phyloP scores from a whole-genome alignment of 192 early-diverging fungal species.

The Globomyces pollinis-pini region DNA sequence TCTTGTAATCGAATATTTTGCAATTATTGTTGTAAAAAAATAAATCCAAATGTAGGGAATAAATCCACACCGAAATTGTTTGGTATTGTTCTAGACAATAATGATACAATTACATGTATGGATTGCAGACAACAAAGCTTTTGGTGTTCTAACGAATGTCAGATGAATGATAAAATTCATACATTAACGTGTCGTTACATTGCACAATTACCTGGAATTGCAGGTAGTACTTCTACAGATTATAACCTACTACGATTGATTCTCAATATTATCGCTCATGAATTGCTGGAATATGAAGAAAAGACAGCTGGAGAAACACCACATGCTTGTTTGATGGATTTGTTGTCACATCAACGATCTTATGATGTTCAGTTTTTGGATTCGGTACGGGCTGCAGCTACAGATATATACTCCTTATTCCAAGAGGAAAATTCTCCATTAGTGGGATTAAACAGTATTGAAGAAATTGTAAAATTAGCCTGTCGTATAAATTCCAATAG shows the following conservation, averaged over 20 bases:
- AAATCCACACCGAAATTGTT: not conserved
- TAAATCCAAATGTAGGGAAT: not conserved
- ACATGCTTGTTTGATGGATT: constrained; percentile 13
- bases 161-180: constrained; percentile 24
- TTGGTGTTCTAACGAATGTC: constrained; percentile 54
- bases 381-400: constrained; percentile 16
- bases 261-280: constrained; percentile 14
- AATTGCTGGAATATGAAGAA: not conserved
- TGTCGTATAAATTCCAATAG: constrained; percentile 62
- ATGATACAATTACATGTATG: constrained; percentile 8
- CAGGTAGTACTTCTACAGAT: constrained; percentile 19
- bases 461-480: constrained; percentile 40
- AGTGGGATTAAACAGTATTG: constrained; percentile 9
- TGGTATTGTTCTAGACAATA: not conserved
- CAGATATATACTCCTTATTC: constrained; percentile 11
- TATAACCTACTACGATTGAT: constrained; percentile 26
- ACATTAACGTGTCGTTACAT: constrained; percentile 19
- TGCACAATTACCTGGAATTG: constrained; percentile 25
- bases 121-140: constrained; percentile 18
- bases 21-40: not conserved
- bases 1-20: not conserved
- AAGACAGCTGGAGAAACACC: not conserved
- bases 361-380: constrained; percentile 18
- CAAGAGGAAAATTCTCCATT: not conserved
- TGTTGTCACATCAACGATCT: constrained; percentile 19